Base-by-base conservation (phyloP, 345 rosid species). In the Nephelium lappaceum region DNA sequence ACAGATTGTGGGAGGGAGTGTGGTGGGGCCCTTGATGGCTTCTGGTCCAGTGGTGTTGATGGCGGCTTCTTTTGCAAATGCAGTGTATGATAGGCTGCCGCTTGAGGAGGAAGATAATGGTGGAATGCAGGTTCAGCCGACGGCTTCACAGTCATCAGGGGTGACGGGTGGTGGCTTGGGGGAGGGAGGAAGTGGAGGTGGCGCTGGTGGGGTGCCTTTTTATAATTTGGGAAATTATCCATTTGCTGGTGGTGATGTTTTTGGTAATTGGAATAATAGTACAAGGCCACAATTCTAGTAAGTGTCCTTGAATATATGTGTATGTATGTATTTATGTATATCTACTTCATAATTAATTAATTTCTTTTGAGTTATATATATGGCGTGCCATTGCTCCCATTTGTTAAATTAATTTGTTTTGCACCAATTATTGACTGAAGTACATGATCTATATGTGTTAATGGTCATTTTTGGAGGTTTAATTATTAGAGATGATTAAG, bases 1-100 rank as follows among this genome's bases (percentile, higher is more conserved):
- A 47, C 94, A 91, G 73, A 89, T 92, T 16, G 78, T 92, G 7
- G 97, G 97, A 64, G 97, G 97, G 73, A 89, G 79, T 57, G 94
- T 92, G 80, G 91, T 79, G 45, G 94, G 94, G 74, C 86, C 93
- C 0, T 83, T 92, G 79, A 77, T 83, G 83, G 97, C 97, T 47
- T 79, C 92, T 0, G 89, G 97, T 45, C 92, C 93, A 1, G 94
- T 92, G 73, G 85, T 92, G 16, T 79, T 92, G 83, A 89, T 91
- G 86, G 91, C 94, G 3, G 91, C 97, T 3, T 88, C 97, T 1
- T 92, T 91, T 72, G 83, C 91, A 8, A 91, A 92, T 76, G 93
- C 94, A 3, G 89, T 87, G 51, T 92, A 89, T 73, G 97, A 92
- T 81, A 86, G 93, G 84, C 78, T 92, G 77, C 97, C 94, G 5